Conservation (phyloP, 768 basidiomycete genomes). For the Xerocomus spinulosus region DNA sequence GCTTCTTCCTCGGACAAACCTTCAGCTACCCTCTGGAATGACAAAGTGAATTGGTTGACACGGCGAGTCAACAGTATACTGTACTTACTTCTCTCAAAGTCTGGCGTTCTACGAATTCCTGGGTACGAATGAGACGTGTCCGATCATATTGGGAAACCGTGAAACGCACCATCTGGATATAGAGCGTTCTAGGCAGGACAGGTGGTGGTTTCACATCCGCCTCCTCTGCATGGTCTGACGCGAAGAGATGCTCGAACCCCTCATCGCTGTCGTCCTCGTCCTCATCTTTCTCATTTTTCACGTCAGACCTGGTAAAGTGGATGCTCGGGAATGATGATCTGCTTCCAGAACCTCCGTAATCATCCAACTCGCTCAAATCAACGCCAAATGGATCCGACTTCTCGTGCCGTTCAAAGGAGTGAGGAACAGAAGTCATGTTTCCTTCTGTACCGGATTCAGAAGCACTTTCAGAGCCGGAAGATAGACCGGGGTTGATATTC, state of each 20-base stretch:
- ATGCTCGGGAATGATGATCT: constrained; percentile 77
- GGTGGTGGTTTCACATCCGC: constrained; percentile 26
- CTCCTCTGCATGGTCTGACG: constrained; percentile 33
- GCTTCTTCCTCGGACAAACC: constrained; percentile 80
- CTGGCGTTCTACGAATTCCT: constrained; percentile 91
- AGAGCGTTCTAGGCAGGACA: constrained; percentile 55
- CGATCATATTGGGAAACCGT: not conserved
- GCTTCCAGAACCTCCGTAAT: constrained; percentile 48
- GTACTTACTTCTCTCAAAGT: constrained; percentile 72
- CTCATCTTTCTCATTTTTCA: constrained; percentile 37
- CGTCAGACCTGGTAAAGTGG: constrained; percentile 58
- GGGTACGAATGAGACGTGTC: not conserved
- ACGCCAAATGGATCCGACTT: constrained; percentile 60
- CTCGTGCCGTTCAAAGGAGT: constrained; percentile 35
- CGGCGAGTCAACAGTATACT: not conserved
- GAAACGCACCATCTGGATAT: constrained; percentile 86
- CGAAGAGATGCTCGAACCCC: constrained; percentile 35
- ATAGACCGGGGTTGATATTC: constrained; percentile 40
- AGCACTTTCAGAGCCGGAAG: constrained; percentile 43
- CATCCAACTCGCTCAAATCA: constrained; percentile 59
- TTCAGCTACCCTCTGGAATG: constrained; percentile 61
- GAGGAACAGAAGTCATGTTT: constrained; percentile 54
- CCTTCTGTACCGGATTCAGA: constrained; percentile 38
- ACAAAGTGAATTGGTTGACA: not conserved
- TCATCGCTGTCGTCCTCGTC: constrained; percentile 44